Base-by-base conservation (phyloP, 106 monocot species). In the Dendrobium nobile region DNA sequence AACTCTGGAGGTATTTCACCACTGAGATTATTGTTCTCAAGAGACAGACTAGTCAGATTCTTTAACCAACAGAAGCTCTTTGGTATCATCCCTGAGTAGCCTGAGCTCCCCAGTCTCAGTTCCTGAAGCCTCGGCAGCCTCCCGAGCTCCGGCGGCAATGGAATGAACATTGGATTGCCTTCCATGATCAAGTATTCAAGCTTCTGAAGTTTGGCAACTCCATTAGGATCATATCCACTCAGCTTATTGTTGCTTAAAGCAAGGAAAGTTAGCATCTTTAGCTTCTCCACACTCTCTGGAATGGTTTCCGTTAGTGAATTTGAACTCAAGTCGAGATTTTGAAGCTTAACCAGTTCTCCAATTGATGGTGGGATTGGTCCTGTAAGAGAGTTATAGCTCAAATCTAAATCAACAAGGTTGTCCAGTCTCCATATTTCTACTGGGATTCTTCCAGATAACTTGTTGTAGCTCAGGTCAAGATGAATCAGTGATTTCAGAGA, bases 171-270 rank as follows among this genome's bases (percentile, higher is more conserved):
- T 1, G 95, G 93, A 67, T 93, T 96, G 81, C 84, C 78, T 40
- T 96, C 91, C 91, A 96, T 86, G 22, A 96, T 89, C 40, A 96
- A 78, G 84, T 91, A 96, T 79, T 96, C 91, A 18, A 96, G 93
- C 72, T 81, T 91, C 28, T 78, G 84, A 0, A 96, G 93, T 75
- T 86, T 86, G 20, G 74, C 42, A 13, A 96, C 51, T 33, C 89
- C 86, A 5, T 93, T 91, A n/a, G 89, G 79, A 27, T 88, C 75
- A 58, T 78, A 78, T 7, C 95, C 95, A 20, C 54, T 85, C 5
- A 96, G 82, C 44, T 44, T 84, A 83, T 96, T 96, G 85, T 81
- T 81, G 87, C 92, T 90, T 41, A 93, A 78, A 24, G 95, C 95
- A 16, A 93, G 44, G 84, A 96, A 93, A 4, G 88, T 82, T 41